Evolutionary conservation across 352 stramenopile genomes (phyloP).

Genomic region (Pythium diclinum): DNA sequence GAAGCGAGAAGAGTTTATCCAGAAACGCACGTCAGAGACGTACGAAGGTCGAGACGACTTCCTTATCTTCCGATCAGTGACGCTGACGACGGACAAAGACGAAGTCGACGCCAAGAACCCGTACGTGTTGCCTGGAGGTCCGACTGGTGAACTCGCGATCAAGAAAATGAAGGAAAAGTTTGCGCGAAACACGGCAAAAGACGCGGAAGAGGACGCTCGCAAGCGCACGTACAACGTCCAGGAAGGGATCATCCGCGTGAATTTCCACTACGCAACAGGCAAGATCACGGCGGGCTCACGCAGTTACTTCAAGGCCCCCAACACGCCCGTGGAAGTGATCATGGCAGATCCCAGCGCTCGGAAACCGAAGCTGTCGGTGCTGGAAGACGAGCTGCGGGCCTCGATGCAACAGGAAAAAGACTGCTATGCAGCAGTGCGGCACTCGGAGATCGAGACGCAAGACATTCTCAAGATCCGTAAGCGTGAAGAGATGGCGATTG

Average conservation of each 20-base stretch:
- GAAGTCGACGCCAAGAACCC: constrained; percentile 76
- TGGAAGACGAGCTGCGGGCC: constrained; percentile 68
- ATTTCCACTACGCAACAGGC: constrained; percentile 91
- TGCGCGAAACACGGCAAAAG: constrained; percentile 46
- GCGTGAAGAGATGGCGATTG: constrained; percentile 83
- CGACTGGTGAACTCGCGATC: constrained; percentile 76
- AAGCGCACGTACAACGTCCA: constrained; percentile 91
- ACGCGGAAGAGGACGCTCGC: constrained; percentile 77
- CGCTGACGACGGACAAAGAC: constrained; percentile 71
- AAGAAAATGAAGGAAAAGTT: constrained; percentile 95
- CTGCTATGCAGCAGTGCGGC: constrained; percentile 84
- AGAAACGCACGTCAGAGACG: constrained; percentile 82
- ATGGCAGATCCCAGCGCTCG: constrained; percentile 62
- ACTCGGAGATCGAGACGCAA: constrained; percentile 87
- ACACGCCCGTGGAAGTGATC: constrained; percentile 64
- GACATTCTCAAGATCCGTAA: constrained; percentile 90
- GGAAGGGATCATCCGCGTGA: constrained; percentile 84
- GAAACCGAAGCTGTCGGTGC: constrained; percentile 68
- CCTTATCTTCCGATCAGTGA: constrained; percentile 80
- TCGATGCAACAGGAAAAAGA: constrained; percentile 88
- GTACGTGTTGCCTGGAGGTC: constrained; percentile 69
- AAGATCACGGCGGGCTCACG: constrained; percentile 86
- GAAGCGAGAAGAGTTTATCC: constrained; percentile 84
- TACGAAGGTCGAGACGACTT: constrained; percentile 87
- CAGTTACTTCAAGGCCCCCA: constrained; percentile 78